Conservation (phyloP, 163 green algal species). For the Scenedesmus sp. region DNA sequence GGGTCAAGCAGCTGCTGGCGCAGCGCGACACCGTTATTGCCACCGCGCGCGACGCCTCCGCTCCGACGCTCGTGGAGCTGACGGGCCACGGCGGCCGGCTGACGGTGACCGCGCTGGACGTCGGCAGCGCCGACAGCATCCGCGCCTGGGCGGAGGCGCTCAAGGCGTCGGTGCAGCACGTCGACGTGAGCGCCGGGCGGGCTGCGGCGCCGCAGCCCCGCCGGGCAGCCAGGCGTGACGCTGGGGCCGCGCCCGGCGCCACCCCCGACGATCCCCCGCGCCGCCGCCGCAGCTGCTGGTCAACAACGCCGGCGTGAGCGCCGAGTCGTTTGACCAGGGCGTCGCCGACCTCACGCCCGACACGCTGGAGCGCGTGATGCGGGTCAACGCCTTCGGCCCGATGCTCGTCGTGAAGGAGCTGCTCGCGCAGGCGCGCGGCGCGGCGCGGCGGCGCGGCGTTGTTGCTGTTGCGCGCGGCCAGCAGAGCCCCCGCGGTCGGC, state of each 20-base stretch:
- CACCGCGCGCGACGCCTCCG: conserved; percentile 4
- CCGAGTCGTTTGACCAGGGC: conserved; percentile 23
- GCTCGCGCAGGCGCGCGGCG: conserved; percentile 18
- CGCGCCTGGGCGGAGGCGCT: conserved; percentile 8
- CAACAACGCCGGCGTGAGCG: conserved; percentile 20
- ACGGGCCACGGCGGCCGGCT: conserved; percentile 3
- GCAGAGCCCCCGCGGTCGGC: no score
- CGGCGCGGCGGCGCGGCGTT: no score
- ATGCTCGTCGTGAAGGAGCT: conserved; percentile 27
- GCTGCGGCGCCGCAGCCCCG: neutral
- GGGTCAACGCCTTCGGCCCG: conserved; percentile 6
- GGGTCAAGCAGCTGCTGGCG: conserved; percentile 11
- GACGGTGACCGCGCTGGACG: neutral
- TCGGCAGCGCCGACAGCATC: neutral
- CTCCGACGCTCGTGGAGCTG: conserved; percentile 3
- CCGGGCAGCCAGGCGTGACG: neutral
- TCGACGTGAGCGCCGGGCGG: conserved; percentile 14
- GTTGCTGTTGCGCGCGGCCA: no score
- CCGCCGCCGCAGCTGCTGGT: conserved; percentile 6
- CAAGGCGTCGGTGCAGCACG: conserved; percentile 11
- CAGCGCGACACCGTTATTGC: conserved; percentile 35
- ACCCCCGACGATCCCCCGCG: neutral
- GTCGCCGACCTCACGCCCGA: neutral
- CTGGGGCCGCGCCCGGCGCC: neutral
- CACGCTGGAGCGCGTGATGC: neutral